These are phyloP conservation scores for Prosopis cineraria DNA, from an alignment of 306 rosid species.

Conservation along the genomic window DNA sequence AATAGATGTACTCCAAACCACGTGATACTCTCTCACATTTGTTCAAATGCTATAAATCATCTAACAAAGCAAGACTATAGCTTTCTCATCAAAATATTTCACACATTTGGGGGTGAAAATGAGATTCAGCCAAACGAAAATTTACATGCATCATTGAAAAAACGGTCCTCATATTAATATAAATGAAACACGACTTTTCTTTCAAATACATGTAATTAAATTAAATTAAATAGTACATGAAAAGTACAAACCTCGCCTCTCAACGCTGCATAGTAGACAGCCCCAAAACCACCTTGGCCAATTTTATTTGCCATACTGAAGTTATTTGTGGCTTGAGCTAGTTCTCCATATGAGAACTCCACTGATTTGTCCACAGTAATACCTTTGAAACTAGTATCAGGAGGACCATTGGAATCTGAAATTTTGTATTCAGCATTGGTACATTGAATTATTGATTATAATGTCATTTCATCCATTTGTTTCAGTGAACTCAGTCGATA, in stretches of 20 bases:
- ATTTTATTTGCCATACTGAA: slow-evolving; percentile 72
- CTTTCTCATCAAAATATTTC: not conserved
- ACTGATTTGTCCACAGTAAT: slow-evolving; percentile 67
- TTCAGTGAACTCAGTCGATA: not conserved
- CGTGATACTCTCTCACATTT: not conserved
- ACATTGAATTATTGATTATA: slow-evolving; percentile 5
- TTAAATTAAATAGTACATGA: not conserved
- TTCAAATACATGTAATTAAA: slow-evolving; percentile 12
- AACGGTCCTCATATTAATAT: not conserved
- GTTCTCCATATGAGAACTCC: slow-evolving; percentile 81
- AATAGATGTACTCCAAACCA: no score
- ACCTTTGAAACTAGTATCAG: slow-evolving; percentile 43
- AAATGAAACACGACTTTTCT: not conserved
- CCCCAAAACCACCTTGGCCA: slow-evolving; percentile 95
- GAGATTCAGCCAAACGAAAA: not conserved
- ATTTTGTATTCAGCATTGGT: slow-evolving; percentile 29
- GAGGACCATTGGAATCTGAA: slow-evolving; percentile 38
- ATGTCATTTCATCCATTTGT: not conserved
- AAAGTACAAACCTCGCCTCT: slow-evolving; percentile 82
- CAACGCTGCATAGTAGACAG: slow-evolving; percentile 82
- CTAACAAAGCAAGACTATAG: not conserved
- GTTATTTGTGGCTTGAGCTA: slow-evolving; percentile 76
- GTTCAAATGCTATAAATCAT: not conserved
- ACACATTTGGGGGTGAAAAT: not conserved
- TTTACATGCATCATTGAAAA: not conserved